phyloP scores from a whole-genome alignment of 2,329 filamentous ascomycete species.

The Aspergillus sp. region DNA sequence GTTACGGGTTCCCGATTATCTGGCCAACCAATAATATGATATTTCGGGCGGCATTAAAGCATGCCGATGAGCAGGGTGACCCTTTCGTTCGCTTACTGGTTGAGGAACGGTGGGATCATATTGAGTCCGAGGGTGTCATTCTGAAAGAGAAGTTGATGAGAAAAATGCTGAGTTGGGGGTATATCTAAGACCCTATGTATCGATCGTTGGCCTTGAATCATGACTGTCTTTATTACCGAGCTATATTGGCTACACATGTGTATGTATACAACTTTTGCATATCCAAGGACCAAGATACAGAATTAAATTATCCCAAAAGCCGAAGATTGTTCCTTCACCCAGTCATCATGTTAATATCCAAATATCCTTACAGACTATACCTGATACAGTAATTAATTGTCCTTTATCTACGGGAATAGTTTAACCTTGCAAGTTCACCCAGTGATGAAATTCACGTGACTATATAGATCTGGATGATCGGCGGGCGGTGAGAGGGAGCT shows the following conservation, averaged over 20 bases:
- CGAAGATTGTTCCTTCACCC: too few relatives aligned
- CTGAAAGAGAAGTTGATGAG: slow-evolving; percentile 26
- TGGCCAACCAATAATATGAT: slow-evolving; percentile 37
- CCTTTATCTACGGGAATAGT: too few relatives aligned
- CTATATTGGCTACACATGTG: too few relatives aligned
- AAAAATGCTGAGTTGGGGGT: slow-evolving; percentile 8
- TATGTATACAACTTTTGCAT: too few relatives aligned
- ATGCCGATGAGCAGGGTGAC: slow-evolving; percentile 29
- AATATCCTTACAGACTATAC: too few relatives aligned
- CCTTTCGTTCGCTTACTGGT: slow-evolving; percentile 36
- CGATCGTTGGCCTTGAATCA: too few relatives aligned
- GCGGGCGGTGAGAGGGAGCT: neutral
- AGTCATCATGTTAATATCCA: too few relatives aligned
- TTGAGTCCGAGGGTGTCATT: slow-evolving; percentile 22
- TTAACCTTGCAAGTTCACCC: neutral
- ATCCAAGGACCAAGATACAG: too few relatives aligned
- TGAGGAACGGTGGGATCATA: slow-evolving; percentile 31
- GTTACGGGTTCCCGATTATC: slow-evolving; percentile 30
- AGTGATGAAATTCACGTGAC: neutral
- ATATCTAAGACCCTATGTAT: neutral
- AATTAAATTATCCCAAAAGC: too few relatives aligned
- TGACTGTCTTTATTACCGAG: too few relatives aligned
- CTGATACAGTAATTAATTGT: too few relatives aligned
- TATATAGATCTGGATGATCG: neutral
- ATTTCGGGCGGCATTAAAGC: slow-evolving; percentile 32